A percentile compares a stretch with the other conserved stretches of the same genome.
Conservation (phyloP, 2,329 filamentous ascomycete genomes). For the Pseudogymnoascus sp. region DNA sequence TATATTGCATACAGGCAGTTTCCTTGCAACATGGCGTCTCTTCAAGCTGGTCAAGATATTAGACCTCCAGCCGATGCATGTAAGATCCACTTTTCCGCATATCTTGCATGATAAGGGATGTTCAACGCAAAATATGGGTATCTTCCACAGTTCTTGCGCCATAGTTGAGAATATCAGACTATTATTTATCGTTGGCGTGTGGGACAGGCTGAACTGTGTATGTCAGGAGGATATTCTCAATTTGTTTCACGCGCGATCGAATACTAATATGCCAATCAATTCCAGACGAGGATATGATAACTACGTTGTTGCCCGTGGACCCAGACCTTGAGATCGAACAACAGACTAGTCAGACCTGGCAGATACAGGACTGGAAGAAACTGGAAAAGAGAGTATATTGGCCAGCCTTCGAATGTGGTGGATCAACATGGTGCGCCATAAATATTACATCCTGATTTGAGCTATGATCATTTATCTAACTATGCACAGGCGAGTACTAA, state of each 20-base stretch:
- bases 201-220: not conserved
- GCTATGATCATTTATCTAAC: not conserved
- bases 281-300: conserved; percentile 77
- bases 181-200: not conserved
- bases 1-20: not conserved
- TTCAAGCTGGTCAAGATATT: not conserved
- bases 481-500: conserved; percentile 69
- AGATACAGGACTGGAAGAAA: conserved; percentile 74
- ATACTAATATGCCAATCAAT: not conserved
- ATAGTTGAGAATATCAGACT: not conserved
- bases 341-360: conserved; percentile 76
- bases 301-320: conserved; percentile 63
- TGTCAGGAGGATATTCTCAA: not conserved
- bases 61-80: not conserved
- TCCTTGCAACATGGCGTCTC: not conserved
- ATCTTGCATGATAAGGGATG: not conserved
- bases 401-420: conserved; percentile 78
- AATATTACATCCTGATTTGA: not conserved
- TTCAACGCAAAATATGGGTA: not conserved
- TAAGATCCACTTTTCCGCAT: not conserved
- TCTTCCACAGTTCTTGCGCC: not conserved
- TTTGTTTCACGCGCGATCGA: not conserved
- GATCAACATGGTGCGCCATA: conserved; percentile 69
- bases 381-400: conserved; percentile 80
- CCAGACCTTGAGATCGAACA: conserved; percentile 75